These are phyloP conservation scores for Botrytis squamosa DNA, from an alignment of 2,329 filamentous ascomycete species.

Conservation along the genomic window DNA sequence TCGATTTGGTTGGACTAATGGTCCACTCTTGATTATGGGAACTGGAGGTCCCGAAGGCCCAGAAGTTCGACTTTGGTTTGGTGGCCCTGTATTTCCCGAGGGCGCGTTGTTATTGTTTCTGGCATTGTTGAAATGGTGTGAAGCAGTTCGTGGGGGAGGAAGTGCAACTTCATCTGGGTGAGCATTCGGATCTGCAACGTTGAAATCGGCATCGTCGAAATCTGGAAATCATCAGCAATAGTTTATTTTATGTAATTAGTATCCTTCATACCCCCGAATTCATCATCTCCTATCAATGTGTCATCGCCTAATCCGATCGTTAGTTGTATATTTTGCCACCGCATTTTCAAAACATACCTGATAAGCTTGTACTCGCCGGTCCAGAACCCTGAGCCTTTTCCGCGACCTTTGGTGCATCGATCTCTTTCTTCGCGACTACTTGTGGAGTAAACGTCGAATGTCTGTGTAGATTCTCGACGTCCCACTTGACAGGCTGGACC, in stretches of 20 bases:
- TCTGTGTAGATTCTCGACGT: slow-evolving; percentile 75
- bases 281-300: slow-evolving; percentile 46
- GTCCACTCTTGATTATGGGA: slow-evolving; percentile 22
- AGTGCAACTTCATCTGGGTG: slow-evolving; percentile 77
- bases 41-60: slow-evolving; percentile 23
- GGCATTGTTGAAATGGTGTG: slow-evolving; percentile 28
- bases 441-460: slow-evolving; percentile 62
- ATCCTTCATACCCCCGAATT: slow-evolving; percentile 51
- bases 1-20: slow-evolving; percentile 35
- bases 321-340: slow-evolving; percentile 23
- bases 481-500: slow-evolving; percentile 71
- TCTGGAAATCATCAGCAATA: slow-evolving; percentile 49
- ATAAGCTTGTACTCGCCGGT: not conserved
- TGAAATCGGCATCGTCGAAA: slow-evolving; percentile 76
- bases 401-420: slow-evolving; percentile 35
- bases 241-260: slow-evolving; percentile 40
- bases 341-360: not conserved
- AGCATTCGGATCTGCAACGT: slow-evolving; percentile 59
- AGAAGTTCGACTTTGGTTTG: slow-evolving; percentile 38
- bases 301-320: slow-evolving; percentile 41
- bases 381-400: slow-evolving; percentile 30
- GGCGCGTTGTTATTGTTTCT: slow-evolving; percentile 24
- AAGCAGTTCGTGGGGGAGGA: slow-evolving; percentile 38
- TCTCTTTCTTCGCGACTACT: slow-evolving; percentile 30
- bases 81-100: slow-evolving; percentile 19